phyloP scores from a whole-genome alignment of 768 basidiomycete species.

The Trametes maxima region DNA sequence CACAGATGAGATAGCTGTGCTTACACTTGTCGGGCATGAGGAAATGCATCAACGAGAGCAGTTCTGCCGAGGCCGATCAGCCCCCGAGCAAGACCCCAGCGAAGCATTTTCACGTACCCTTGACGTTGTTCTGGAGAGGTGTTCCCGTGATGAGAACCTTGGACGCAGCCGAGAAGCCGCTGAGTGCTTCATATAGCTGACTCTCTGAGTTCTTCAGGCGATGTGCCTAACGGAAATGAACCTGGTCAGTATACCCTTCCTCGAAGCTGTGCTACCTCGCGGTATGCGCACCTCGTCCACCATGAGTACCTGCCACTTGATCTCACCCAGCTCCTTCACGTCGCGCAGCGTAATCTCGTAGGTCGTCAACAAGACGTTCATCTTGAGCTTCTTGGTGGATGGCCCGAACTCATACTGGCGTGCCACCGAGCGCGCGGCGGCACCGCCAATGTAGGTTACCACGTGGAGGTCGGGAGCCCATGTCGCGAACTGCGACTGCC shows the following conservation, averaged over 20 bases:
- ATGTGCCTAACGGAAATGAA: constrained; percentile 65
- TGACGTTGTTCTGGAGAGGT: constrained; percentile 98
- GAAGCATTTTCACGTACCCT: constrained; percentile 58
- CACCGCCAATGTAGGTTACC: constrained; percentile 94
- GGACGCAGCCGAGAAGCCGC: constrained; percentile 85
- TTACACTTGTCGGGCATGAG: constrained; percentile 97
- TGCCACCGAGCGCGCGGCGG: constrained; percentile 85
- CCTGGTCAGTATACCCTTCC: constrained; percentile 1
- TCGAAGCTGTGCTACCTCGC: constrained; percentile 2
- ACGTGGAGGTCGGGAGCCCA: constrained; percentile 99
- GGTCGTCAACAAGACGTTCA: constrained; percentile 96
- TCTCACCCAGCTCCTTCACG: constrained; percentile 81
- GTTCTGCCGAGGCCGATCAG: constrained; percentile 52
- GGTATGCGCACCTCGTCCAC: constrained; percentile 82
- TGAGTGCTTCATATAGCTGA: constrained; percentile 92
- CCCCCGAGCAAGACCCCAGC: constrained; percentile 13
- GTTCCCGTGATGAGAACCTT: constrained; percentile 98
- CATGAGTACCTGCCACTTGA: constrained; percentile 96
- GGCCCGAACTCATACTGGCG: constrained; percentile 90
- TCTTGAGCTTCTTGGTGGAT: constrained; percentile 87
- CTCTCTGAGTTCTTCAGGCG: constrained; percentile 98
- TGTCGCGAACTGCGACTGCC: constrained; percentile 91
- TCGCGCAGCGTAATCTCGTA: constrained; percentile 96
- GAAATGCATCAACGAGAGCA: constrained; percentile 98
- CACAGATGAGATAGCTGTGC: constrained; percentile 30